phyloP scores from a whole-genome alignment of 495 filamentous ascomycete species.

The Xylaria grammica region DNA sequence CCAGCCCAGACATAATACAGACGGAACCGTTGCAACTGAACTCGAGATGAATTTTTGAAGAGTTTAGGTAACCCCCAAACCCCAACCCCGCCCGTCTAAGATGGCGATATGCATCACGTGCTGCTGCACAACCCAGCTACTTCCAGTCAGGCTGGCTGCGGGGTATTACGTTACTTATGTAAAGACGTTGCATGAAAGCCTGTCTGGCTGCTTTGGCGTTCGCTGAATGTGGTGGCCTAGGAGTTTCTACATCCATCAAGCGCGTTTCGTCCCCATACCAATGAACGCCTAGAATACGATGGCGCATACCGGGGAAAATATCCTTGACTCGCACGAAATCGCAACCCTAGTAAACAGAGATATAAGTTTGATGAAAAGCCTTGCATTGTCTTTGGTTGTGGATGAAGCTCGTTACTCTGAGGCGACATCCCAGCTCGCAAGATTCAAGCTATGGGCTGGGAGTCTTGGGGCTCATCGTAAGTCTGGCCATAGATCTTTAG shows the following conservation, averaged over 20 bases:
- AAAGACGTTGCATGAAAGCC: not conserved
- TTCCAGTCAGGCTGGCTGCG: not conserved
- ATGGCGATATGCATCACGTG: not conserved
- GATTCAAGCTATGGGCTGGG: constrained; percentile 12
- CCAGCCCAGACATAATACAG: not conserved
- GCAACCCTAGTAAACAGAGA: not conserved
- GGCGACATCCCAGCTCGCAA: not conserved
- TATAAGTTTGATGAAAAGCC: not conserved
- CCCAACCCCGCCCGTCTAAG: not conserved
- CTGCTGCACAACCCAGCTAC: not conserved
- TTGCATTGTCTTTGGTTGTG: not conserved
- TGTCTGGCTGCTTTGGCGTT: too few species aligned
- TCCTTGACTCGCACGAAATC: not conserved
- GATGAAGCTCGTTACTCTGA: not conserved
- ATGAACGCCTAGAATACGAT: too few species aligned
- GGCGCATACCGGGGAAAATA: not conserved
- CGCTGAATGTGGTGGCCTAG: not conserved
- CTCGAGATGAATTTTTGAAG: not conserved
- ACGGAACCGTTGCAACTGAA: not conserved
- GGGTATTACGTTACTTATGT: not conserved
- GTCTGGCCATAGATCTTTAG: not conserved
- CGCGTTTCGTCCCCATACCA: too few species aligned
- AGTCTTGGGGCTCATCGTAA: not conserved
- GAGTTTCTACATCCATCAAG: too few species aligned
- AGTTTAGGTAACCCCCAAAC: not conserved